Percentiles rank a stretch among this genome's conserved stretches.
Conservation (phyloP, 352 stramenopile species). For the Hyaloperonospora brassicae region DNA sequence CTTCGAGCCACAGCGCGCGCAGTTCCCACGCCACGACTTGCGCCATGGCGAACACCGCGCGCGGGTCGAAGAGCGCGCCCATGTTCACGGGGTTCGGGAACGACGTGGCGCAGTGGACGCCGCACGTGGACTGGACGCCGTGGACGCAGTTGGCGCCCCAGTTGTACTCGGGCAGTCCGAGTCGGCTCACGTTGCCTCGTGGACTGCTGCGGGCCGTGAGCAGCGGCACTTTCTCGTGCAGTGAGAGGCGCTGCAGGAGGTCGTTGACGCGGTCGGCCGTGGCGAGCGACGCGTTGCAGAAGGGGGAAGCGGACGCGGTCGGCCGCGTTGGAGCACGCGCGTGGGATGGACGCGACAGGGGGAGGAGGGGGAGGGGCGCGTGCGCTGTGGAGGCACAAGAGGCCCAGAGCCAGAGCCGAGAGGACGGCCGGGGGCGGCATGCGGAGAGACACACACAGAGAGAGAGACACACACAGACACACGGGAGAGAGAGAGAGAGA, state of each 20-base stretch:
- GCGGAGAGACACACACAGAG: too few species aligned
- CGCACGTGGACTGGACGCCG: slow-evolving; percentile 82
- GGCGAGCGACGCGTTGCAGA: slow-evolving; percentile 71
- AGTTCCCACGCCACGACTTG: slow-evolving; percentile 82
- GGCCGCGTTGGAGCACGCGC: slow-evolving; percentile 34
- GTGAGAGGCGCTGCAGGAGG: slow-evolving; percentile 57
- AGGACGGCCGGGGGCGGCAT: too few species aligned
- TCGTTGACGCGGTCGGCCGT: slow-evolving; percentile 62
- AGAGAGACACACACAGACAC: too few species aligned
- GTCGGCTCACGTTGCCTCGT: slow-evolving; percentile 58
- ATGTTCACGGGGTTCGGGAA: slow-evolving; percentile 90
- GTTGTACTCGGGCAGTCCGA: slow-evolving; percentile 87
- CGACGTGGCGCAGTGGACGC: slow-evolving; percentile 70
- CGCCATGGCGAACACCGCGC: slow-evolving; percentile 75
- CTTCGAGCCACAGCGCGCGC: slow-evolving; percentile 70
- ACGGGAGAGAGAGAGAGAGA: too few species aligned
- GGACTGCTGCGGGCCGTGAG: slow-evolving; percentile 65
- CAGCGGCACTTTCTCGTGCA: slow-evolving; percentile 64
- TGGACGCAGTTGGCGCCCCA: slow-evolving; percentile 92
- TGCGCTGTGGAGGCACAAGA: too few species aligned
- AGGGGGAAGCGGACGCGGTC: slow-evolving; percentile 35
- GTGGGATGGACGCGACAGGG: slow-evolving; percentile 33
- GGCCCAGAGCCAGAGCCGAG: too few species aligned
- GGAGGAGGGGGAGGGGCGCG: neutral
- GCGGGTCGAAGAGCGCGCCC: slow-evolving; percentile 81